Evolutionary conservation across 148 eudicot genomes (phyloP), one percentile per base, ranked within the genome.

Genomic region (Mesembryanthemum crystallinum): DNA sequence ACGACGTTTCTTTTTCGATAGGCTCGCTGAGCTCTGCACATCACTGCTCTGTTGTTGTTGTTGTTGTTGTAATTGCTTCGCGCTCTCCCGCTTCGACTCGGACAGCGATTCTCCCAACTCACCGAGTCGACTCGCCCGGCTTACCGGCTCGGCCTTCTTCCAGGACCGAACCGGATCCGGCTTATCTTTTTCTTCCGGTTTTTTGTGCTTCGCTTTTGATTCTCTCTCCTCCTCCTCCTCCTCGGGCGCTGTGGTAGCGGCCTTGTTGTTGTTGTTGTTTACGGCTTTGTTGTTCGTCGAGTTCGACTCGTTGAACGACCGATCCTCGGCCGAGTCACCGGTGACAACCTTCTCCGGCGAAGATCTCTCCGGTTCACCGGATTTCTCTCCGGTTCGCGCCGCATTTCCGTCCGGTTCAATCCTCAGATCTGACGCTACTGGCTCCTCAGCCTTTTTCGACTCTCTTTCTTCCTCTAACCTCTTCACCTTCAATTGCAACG

Each of bases 261-360:
- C 8, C 27, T 57, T 54, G 35, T 73, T 75, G 42, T 60, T 68
- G 63, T 51, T n/a, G n/a, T n/a, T n/a, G n/a, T n/a, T n/a, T n/a
- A n/a, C n/a, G n/a, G n/a, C n/a, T n/a, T n/a, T n/a, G n/a, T n/a
- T 79, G 58, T 57, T 78, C 60, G 85, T 35, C 74, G 81, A 65
- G 75, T 77, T 85, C 14, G 88, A 85, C 83, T 85, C 88, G 83
- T 85, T 77, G 69, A 72, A 80, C 17, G 88, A 85, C 45, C 77
- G 83, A 78, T 80, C 68, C 73, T 80, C 86, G 14, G 64, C 84
- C 77, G 79, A 77, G 62, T 77, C 80, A 9, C 43, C 78, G 49
- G 71, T 69, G 52, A 8, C 8, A 30, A 12, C 58, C 59, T 75
- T 73, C 52, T 72, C 81, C 78, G 67, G 58, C 30, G 84, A 67